phyloP scores from a whole-genome alignment of 805 yeast genomes.

The Cyberlindnera mycetangii region DNA sequence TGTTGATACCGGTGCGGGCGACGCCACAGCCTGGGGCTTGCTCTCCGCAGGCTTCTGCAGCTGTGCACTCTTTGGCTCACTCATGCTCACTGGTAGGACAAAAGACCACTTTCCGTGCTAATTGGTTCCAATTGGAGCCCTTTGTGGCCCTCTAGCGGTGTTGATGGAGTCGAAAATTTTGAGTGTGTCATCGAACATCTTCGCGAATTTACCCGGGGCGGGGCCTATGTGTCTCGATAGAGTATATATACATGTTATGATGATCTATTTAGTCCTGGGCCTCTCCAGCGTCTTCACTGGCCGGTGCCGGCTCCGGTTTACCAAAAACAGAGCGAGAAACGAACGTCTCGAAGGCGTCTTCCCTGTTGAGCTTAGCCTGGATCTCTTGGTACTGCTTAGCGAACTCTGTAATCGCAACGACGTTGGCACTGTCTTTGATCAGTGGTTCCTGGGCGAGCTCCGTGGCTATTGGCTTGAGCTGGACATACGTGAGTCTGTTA shows the following conservation, averaged over 20 bases:
- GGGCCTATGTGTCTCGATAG: background rate
- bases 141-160: background rate
- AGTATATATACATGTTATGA: no score
- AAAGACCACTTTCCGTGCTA: background rate
- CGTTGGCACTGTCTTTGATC: slow-evolving; percentile 11
- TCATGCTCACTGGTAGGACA: background rate
- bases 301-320: slow-evolving; percentile 10
- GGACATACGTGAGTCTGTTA: slow-evolving; percentile 24
- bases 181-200: slow-evolving; percentile 1
- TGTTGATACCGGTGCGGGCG: background rate
- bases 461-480: slow-evolving; percentile 22
- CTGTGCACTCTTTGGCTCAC: background rate
- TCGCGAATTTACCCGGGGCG: slow-evolving; percentile 1
- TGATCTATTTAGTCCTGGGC: slow-evolving; percentile 3
- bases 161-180: slow-evolving; percentile 8
- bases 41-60: background rate
- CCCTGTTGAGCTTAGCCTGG: slow-evolving; percentile 6
- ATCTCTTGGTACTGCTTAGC: slow-evolving; percentile 12
- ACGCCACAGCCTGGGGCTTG: background rate
- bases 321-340: slow-evolving; percentile 12
- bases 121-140: slow-evolving; percentile 5
- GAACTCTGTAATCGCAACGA: slow-evolving; percentile 7
- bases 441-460: slow-evolving; percentile 11
- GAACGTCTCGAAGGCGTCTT: slow-evolving; percentile 10
- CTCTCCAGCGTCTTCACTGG: slow-evolving; percentile 2